Evolutionary conservation across 306 rosid species (phyloP), one percentile per base, ranked within the genome.

Genomic region (Casuarina equisetifolia): DNA sequence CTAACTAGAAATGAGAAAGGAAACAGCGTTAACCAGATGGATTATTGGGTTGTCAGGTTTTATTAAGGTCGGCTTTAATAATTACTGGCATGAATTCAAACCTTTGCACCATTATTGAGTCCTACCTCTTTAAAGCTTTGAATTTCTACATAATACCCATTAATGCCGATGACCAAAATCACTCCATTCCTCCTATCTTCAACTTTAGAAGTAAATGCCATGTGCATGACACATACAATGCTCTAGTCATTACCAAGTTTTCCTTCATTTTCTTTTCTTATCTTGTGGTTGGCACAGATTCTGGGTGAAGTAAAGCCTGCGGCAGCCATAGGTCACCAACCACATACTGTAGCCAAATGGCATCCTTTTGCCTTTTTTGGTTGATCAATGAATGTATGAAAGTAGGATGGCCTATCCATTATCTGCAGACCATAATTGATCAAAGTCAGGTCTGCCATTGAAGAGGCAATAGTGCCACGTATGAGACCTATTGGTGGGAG

Each of bases 181-280:
- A 25, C 32, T 25, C 32, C 32, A 25, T 25, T 2, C 42, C 2
- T 2, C 7, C 6, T 11, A 61, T 25, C 68, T 15, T 4, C 19
- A 9, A 15, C 13, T 10, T 57, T 9, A 63, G 78, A 72, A 61
- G 77, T 54, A 53, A 79, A 82, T 76, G 86, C 70, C 44, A 74
- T 66, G 77, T 67, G 79, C 78, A n/a, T 66, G 71, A 42, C 15
- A 66, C 71, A 15, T 66, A 17, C 10, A 35, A 40, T 42, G 35
- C 3, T 3, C 11, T 63, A 63, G 46, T 63, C 25, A 13, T 63
- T 6, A 13, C 20, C 3, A 19, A 25, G 64, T 20, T 57, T 20
- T 57, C 64, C 71, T 40, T 67, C 4, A 8, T 9, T 66, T 15
- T 44, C 6, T 40, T 66, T 43, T 67, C 71, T 67, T 11, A n/a